Percentiles rank a stretch among this genome's conserved stretches.
These are phyloP conservation scores for Grifola frondosa DNA, from an alignment of 1,284 basidiomycete species.

Conservation along the genomic window DNA sequence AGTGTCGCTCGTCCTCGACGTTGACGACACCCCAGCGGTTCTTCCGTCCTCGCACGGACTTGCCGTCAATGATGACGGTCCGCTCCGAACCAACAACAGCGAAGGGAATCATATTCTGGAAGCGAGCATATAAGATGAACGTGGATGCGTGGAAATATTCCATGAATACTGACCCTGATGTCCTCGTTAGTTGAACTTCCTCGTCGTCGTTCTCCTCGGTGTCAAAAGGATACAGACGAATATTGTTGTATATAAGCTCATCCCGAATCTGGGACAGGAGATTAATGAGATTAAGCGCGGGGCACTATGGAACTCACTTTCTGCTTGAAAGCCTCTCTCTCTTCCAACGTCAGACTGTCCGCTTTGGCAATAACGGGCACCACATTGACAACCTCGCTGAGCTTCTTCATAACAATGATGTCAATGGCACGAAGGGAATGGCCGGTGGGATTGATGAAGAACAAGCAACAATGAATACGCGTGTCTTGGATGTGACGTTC, in stretches of 20 bases:
- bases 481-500: conserved; percentile 99
- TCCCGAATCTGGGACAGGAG: conserved; percentile 71
- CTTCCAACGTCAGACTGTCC: conserved; percentile 93
- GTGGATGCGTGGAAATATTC: not conserved
- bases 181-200: conserved; percentile 88
- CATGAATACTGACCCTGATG: conserved; percentile 68
- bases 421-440: conserved; percentile 93
- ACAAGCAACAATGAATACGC: conserved; percentile 96
- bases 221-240: conserved; percentile 96
- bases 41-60: conserved; percentile 92
- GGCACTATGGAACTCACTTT: conserved; percentile 66
- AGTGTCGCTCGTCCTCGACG: conserved; percentile 95
- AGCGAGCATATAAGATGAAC: not conserved
- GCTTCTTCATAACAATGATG: conserved; percentile 98
- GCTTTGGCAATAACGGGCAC: conserved; percentile 98
- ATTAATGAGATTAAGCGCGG: no score
- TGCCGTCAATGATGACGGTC: conserved; percentile 93
- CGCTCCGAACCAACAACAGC: conserved; percentile 95
- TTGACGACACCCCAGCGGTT: conserved; percentile 99
- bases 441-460: conserved; percentile 98
- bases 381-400: conserved; percentile 98
- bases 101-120: conserved; percentile 90
- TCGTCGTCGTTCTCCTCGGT: conserved; percentile 95
- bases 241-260: conserved; percentile 91
- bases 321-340: conserved; percentile 91